Percentiles rank a stretch among this genome's conserved stretches.
These are phyloP conservation scores for Neurospora sp. DNA, from an alignment of 2,329 filamentous ascomycete species.

Conservation along the genomic window DNA sequence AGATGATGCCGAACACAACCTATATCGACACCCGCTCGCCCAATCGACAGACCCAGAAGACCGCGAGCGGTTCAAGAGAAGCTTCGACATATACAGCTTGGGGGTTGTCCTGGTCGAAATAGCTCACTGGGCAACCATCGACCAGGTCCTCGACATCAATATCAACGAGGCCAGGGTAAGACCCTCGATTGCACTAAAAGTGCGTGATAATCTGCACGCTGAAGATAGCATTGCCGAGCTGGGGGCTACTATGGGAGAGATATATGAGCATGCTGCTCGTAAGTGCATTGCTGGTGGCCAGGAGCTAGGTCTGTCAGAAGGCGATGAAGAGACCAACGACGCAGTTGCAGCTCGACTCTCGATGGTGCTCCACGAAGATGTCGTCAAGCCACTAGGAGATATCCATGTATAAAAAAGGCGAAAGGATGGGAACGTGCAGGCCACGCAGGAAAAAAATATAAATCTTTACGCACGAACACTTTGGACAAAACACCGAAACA, in stretches of 20 bases:
- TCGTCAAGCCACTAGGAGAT: conserved; percentile 32
- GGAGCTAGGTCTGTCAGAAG: conserved; percentile 26
- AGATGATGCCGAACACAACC: conserved; percentile 24
- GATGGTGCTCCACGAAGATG: conserved; percentile 32
- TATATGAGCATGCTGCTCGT: conserved; percentile 17
- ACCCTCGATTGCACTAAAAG: conserved; percentile 16
- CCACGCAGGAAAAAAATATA: not conserved
- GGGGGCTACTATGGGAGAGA: conserved; percentile 17
- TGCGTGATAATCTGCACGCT: conserved; percentile 15
- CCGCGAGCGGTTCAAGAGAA: conserved; percentile 27
- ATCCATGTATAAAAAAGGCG: conserved; percentile 22
- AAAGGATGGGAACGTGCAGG: not conserved
- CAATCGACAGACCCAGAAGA: conserved; percentile 28
- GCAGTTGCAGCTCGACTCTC: conserved; percentile 30
- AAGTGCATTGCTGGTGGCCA: conserved; percentile 20
- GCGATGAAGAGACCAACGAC: conserved; percentile 31
- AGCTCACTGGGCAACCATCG: conserved; percentile 19
- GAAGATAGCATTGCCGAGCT: conserved; percentile 15
- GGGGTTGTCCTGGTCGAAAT: conserved; percentile 42
- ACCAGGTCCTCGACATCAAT: conserved; percentile 16
- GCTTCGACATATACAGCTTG: conserved; percentile 35
- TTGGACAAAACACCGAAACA: not conserved
- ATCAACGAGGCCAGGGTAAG: conserved; percentile 11
- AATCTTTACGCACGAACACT: not conserved
- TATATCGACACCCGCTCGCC: conserved; percentile 36